Percentiles rank a stretch among this genome's conserved stretches.
Conservation (phyloP, 2,329 filamentous ascomycete genomes). For the Coniochaeta sp. region DNA sequence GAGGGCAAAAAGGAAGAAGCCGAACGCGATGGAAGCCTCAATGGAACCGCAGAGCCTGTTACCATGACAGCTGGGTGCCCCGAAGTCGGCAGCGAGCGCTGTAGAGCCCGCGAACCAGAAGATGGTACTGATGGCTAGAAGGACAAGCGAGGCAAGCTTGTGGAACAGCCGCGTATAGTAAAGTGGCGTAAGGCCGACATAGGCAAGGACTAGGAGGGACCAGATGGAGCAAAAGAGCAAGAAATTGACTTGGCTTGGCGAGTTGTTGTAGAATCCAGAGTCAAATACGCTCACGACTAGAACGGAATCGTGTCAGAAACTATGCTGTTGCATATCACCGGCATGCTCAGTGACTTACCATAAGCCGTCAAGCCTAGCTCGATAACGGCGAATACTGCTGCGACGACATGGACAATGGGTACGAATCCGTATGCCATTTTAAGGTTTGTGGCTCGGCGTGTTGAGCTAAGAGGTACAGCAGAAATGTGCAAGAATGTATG, state of each 20-base stretch:
- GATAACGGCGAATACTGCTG: conserved; percentile 62
- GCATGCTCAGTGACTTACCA: conserved; percentile 34
- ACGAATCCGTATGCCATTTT: conserved; percentile 44
- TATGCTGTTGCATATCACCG: background rate
- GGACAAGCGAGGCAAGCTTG: conserved; percentile 54
- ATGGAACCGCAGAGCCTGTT: conserved; percentile 48
- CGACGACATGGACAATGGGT: conserved; percentile 57
- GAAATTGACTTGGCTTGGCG: conserved; percentile 60
- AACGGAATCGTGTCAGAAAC: background rate
- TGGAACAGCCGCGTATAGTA: conserved; percentile 55
- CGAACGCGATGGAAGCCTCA: conserved; percentile 59
- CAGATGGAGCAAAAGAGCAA: conserved; percentile 73
- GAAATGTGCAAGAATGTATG: no score
- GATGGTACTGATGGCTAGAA: conserved; percentile 67
- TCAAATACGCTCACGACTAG: conserved; percentile 46
- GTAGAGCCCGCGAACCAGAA: conserved; percentile 90
- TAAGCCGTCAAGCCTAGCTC: conserved; percentile 70
- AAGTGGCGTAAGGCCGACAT: conserved; percentile 60
- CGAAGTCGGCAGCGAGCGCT: conserved; percentile 61
- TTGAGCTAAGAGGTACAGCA: background rate
- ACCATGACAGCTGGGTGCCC: conserved; percentile 45
- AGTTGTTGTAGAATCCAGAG: conserved; percentile 26
- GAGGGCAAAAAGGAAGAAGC: conserved; percentile 54
- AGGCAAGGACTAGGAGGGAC: conserved; percentile 64
- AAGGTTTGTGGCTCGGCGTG: background rate